These are phyloP conservation scores for Wickerhamomyces alni DNA, from an alignment of 805 yeast genomes.

Conservation along the genomic window DNA sequence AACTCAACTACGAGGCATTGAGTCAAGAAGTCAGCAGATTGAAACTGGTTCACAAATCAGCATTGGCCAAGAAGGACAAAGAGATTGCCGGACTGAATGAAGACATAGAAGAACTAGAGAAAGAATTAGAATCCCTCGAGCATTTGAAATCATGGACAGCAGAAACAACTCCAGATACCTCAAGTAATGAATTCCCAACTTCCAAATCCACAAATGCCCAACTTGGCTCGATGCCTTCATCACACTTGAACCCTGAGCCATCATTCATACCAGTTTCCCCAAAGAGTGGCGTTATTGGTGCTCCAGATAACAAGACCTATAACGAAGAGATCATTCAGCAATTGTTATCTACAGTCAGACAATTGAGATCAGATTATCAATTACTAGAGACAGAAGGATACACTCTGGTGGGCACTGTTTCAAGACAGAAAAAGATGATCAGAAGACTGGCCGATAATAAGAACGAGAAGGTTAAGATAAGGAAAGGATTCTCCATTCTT, in stretches of 20 bases:
- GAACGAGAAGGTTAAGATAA: conserved; percentile 12
- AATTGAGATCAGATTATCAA: conserved; percentile 11
- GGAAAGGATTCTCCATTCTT: conserved; percentile 15
- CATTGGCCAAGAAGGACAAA: conserved; percentile 6
- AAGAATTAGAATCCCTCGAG: conserved; percentile 6
- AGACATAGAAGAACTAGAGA: conserved; percentile 8
- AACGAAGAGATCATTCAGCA: conserved; percentile 15
- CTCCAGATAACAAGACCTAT: neutral
- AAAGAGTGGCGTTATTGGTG: conserved; percentile 2
- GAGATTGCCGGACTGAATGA: conserved; percentile 7
- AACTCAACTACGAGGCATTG: conserved; percentile 6
- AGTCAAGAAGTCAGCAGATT: conserved; percentile 8
- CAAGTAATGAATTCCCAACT: neutral
- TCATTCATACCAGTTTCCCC: neutral
- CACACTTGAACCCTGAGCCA: too few species aligned
- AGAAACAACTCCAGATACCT: neutral
- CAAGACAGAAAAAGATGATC: conserved; percentile 15
- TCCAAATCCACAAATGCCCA: too few species aligned
- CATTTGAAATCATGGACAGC: neutral
- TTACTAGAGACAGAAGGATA: conserved; percentile 9
- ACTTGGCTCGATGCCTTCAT: too few species aligned
- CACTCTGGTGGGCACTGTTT: conserved; percentile 2
- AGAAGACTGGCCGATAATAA: conserved; percentile 13
- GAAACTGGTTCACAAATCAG: conserved; percentile 7
- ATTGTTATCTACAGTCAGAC: conserved; percentile 16